phyloP scores from a whole-genome alignment of 2,329 filamentous ascomycete genomes.

The Zasmidium cellare region DNA sequence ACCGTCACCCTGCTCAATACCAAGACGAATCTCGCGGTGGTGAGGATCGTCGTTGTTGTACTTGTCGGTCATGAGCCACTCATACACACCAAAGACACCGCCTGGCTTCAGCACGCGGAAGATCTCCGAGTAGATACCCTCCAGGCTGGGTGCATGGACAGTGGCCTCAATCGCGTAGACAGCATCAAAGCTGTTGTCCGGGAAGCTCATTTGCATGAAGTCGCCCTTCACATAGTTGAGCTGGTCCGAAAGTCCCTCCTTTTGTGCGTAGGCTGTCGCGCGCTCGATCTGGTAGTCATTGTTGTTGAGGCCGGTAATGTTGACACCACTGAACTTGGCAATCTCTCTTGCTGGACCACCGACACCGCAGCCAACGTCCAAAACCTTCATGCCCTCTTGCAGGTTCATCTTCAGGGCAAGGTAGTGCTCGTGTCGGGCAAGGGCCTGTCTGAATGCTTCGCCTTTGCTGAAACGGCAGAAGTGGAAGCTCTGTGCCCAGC shows the following conservation, averaged over 20 bases:
- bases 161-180: slow-evolving; percentile 98
- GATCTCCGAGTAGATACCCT: slow-evolving; percentile 92
- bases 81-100: slow-evolving; percentile 93
- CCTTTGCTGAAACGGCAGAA: slow-evolving; percentile 90
- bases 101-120: slow-evolving; percentile 94
- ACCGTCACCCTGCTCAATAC: slow-evolving; percentile 92
- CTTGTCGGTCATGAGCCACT: slow-evolving; percentile 97
- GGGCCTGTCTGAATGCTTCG: slow-evolving; percentile 86
- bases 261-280: slow-evolving; percentile 78
- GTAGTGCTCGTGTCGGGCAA: slow-evolving; percentile 97
- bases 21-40: slow-evolving; percentile 87
- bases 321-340: slow-evolving; percentile 87
- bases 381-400: slow-evolving; percentile 80
- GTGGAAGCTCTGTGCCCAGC: slow-evolving; percentile 95
- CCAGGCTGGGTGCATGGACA: slow-evolving; percentile 85
- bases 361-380: slow-evolving; percentile 96
- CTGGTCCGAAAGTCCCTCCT: slow-evolving; percentile 78
- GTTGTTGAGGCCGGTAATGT: slow-evolving; percentile 94
- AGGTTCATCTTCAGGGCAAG: slow-evolving; percentile 87
- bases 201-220: slow-evolving; percentile 99
- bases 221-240: slow-evolving; percentile 89
- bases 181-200: slow-evolving; percentile 87
- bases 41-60: slow-evolving; percentile 87
- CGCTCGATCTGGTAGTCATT: slow-evolving; percentile 99
- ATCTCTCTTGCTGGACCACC: slow-evolving; percentile 95